Evolutionary conservation across 257 asterid species (phyloP).

Genomic region (Nicotiana tomentosiformis): DNA sequence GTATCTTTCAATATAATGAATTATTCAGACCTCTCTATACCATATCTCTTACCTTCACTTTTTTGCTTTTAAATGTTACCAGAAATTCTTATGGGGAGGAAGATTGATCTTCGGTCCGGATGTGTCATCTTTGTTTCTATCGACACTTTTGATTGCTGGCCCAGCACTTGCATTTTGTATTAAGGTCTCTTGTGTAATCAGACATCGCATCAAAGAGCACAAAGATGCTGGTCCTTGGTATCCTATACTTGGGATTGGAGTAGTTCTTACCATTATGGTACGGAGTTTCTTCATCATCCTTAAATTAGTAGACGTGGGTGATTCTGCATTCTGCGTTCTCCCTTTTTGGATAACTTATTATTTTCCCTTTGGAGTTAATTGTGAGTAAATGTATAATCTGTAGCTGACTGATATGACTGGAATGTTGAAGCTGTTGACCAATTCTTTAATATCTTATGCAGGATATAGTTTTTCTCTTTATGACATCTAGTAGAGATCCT

Average conservation of each 20-base stretch:
- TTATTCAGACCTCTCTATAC: neutral
- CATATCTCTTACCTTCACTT: neutral
- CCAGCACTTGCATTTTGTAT: conserved; percentile 66
- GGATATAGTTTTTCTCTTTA: conserved; percentile 67
- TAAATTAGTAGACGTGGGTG: neutral
- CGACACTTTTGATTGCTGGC: conserved; percentile 48
- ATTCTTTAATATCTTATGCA: conserved; percentile 24
- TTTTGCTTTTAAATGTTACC: conserved; percentile 25
- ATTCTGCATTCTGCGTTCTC: neutral
- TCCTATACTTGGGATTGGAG: conserved; percentile 47
- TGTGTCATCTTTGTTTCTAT: conserved; percentile 56
- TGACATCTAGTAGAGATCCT: conserved; percentile 78
- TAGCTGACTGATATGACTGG: neutral
- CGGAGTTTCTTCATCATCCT: conserved; percentile 10
- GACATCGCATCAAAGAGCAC: conserved; percentile 25
- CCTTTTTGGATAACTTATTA: neutral
- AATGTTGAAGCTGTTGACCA: neutral
- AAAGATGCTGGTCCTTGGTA: conserved; percentile 51
- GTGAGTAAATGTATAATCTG: neutral
- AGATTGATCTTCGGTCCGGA: conserved; percentile 94
- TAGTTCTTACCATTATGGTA: conserved; percentile 63
- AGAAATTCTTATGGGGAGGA: conserved; percentile 88
- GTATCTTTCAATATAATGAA: neutral
- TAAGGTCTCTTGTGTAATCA: conserved; percentile 35
- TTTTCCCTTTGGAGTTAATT: neutral